These are phyloP conservation scores for Cutaneotrichosporon cavernicola DNA, from an alignment of 1,284 basidiomycete genomes.

Conservation along the genomic window DNA sequence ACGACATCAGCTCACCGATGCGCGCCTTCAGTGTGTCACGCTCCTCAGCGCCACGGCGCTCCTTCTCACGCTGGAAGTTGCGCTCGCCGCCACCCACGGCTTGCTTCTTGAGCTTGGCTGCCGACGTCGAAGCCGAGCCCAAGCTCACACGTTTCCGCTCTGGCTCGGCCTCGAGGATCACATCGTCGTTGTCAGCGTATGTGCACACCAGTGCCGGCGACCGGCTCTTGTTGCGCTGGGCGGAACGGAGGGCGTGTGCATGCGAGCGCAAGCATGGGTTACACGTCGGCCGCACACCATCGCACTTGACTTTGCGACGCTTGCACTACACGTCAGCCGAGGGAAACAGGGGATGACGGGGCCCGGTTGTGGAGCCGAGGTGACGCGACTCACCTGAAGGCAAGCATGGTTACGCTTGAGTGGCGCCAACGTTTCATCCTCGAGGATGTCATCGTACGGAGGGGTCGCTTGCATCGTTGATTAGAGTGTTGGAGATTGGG, in stretches of 20 bases:
- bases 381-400: slow-evolving; percentile 25
- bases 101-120: slow-evolving; percentile 15
- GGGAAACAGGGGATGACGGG: too few relatives aligned
- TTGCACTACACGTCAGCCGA: slow-evolving; percentile 38
- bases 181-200: slow-evolving; percentile 32
- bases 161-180: slow-evolving; percentile 8
- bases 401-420: slow-evolving; percentile 51
- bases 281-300: slow-evolving; percentile 43
- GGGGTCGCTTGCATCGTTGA: slow-evolving; percentile 25
- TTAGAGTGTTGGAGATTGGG: not conserved
- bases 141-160: slow-evolving; percentile 18
- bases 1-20: slow-evolving; percentile 25
- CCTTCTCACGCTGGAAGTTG: slow-evolving; percentile 27
- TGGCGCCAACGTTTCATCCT: slow-evolving; percentile 46
- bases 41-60: slow-evolving; percentile 33
- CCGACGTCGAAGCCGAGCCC: not conserved
- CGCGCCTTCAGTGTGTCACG: slow-evolving; percentile 32
- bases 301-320: slow-evolving; percentile 50
- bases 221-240: slow-evolving; percentile 38
- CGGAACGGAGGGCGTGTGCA: slow-evolving; percentile 45
- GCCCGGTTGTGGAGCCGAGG: too few relatives aligned
- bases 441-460: slow-evolving; percentile 36
- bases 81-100: slow-evolving; percentile 17
- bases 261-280: slow-evolving; percentile 48
- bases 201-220: slow-evolving; percentile 39